Conservation (phyloP, 2,329 filamentous ascomycete species). For the Fusarium dlaminii region DNA sequence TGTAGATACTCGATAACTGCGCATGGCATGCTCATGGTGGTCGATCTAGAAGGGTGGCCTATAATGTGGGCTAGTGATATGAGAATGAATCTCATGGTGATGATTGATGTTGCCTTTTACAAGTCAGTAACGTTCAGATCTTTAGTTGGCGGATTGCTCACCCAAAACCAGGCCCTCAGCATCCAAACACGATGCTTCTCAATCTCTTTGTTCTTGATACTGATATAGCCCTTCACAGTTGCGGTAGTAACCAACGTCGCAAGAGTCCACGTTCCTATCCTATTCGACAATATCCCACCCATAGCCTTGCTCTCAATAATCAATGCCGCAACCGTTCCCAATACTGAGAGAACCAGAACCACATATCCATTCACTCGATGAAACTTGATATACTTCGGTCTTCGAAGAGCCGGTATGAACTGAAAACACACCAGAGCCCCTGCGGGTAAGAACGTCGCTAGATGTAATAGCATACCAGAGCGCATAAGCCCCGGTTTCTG, state of each 20-base stretch:
- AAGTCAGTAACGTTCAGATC: background rate
- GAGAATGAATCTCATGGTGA: conserved; percentile 15
- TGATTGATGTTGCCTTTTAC: conserved; percentile 11
- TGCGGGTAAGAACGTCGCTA: conserved; percentile 2
- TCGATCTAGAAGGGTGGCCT: background rate
- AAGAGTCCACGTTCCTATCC: background rate
- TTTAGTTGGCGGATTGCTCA: background rate
- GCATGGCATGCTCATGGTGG: background rate
- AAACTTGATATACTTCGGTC: background rate
- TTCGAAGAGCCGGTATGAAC: conserved; percentile 4
- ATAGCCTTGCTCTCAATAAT: conserved; percentile 10
- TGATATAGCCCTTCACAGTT: background rate
- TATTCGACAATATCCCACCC: background rate
- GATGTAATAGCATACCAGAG: background rate
- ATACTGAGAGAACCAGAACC: background rate
- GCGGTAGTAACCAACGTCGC: background rate
- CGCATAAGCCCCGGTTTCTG: conserved; percentile 4
- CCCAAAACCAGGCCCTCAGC: conserved; percentile 20
- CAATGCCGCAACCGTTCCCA: background rate
- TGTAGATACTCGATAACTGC: conserved; percentile 5
- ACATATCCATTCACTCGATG: conserved; percentile 12
- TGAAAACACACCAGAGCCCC: conserved; percentile 16
- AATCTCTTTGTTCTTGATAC: background rate
- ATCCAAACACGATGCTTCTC: conserved; percentile 18
- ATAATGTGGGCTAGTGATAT: background rate